A percentile compares a stretch with the other conserved stretches of the same genome.
These are phyloP conservation scores for Paxillus ammoniavirescens DNA, from an alignment of 768 basidiomycete genomes.

Conservation along the genomic window DNA sequence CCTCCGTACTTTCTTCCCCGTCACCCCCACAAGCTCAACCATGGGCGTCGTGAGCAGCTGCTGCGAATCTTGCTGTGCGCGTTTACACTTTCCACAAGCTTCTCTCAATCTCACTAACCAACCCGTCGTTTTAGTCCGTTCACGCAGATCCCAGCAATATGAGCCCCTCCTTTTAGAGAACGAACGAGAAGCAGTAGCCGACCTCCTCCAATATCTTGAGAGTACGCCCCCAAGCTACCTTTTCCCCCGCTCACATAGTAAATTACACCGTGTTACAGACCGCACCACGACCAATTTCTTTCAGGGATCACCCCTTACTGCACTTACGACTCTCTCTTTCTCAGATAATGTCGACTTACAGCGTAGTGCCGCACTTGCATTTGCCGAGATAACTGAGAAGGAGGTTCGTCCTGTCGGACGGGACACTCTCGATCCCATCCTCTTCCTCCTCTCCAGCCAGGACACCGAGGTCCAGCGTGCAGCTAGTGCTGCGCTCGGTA, in stretches of 20 bases:
- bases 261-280: conserved; percentile 41
- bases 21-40: conserved; percentile 1
- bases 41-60: conserved; percentile 83
- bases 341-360: conserved; percentile 99
- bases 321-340: conserved; percentile 95
- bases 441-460: conserved; percentile 95
- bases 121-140: conserved; percentile 54
- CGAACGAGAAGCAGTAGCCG: conserved; percentile 97
- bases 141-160: conserved; percentile 82
- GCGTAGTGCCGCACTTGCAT: conserved; percentile 95
- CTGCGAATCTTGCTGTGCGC: conserved; percentile 81
- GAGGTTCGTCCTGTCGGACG: conserved; percentile 95
- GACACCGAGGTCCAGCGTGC: conserved; percentile 99
- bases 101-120: conserved; percentile 10
- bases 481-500: conserved; percentile 95
- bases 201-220: conserved; percentile 95
- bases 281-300: conserved; percentile 99
- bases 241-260: neutral
- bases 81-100: conserved; percentile 7
- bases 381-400: conserved; percentile 99
- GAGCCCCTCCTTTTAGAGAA: conserved; percentile 87
- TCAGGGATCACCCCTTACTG: conserved; percentile 85
- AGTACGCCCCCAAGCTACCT: conserved; percentile 53
- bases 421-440: conserved; percentile 96
- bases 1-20: neutral